Percentiles rank a stretch among this genome's conserved stretches.
Evolutionary conservation across 306 rosid species (phyloP).

Genomic region (Quercus berberidifolia): DNA sequence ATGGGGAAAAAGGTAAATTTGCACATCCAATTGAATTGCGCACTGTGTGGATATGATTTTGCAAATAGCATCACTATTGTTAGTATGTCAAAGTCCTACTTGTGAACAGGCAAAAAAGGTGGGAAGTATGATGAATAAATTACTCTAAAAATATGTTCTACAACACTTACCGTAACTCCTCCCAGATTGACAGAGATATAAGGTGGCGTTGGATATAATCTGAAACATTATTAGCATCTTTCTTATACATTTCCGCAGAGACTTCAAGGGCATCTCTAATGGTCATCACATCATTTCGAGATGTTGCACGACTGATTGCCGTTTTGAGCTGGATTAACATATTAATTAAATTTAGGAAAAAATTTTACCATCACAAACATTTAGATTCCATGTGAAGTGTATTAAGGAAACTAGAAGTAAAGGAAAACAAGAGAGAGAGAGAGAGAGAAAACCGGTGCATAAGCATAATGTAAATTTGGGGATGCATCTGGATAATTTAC

Average conservation of each 20-base stretch:
- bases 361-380: background rate
- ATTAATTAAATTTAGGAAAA: constrained; percentile 12
- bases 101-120: background rate
- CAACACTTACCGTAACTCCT: constrained; percentile 74
- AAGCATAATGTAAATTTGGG: background rate
- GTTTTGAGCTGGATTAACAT: constrained; percentile 74
- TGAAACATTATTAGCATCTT: constrained; percentile 76
- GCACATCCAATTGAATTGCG: background rate
- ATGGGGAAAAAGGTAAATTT: background rate
- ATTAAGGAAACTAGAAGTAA: background rate
- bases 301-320: constrained; percentile 88
- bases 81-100: background rate
- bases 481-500: background rate
- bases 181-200: constrained; percentile 92
- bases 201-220: constrained; percentile 96
- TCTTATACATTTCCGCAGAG: constrained; percentile 90
- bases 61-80: background rate
- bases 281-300: constrained; percentile 74
- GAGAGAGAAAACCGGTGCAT: background rate
- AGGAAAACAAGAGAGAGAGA: background rate
- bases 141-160: constrained; percentile 12
- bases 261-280: constrained; percentile 98
- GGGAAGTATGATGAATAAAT: constrained; percentile 1
- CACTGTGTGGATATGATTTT: background rate
- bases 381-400: background rate